Base-by-base conservation (phyloP, 2,329 filamentous ascomycete species). In the Alternaria panax region DNA sequence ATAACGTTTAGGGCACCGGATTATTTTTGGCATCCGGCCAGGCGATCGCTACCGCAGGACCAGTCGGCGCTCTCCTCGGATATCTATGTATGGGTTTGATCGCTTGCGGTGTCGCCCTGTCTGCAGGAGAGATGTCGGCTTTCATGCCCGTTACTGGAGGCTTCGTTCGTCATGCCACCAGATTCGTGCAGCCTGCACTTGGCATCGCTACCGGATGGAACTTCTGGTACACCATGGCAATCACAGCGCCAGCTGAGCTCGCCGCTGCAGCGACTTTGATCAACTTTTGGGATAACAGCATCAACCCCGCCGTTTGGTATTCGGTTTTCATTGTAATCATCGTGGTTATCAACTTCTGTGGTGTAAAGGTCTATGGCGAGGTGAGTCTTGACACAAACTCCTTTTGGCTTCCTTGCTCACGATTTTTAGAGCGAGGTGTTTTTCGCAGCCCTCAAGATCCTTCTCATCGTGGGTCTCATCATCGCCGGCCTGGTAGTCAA, bases 201-300 rank as follows among this genome's bases (percentile, higher is more conserved):
- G 80, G 52, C 30, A 46, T 63, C 22, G 68, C 67, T 4, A 65
- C 64, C 4, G 67, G 66, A 28, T 67, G 62, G 61, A 66, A 66
- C 43, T 60, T 58, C 50, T 64, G 60, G 30, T 54, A 54, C 40
- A 50, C 41, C 24, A 47, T 47, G 41, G 43, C 36, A 16, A 54
- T 59, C 12, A 30, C 46, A 3, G 55, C 45, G 28, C 54, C 62
- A 22, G 51, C 59, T 30, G 90, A 93, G 71, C 81, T 92, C 28
- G 89, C 87, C 0, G 88, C 88, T 0, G 87, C 89, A 1, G 89
- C 88, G 7, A 80, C 92, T 45, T 88, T 92, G 53, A 90, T 92
- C 62, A 87, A 92, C 73, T 92, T 89, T 73, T 92, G 90, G 90
- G 81, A 86, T 51, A 46, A 57, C 20, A 32, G 42, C 3, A 57